Conservation (phyloP, 345 rosid species). For the Ceriops tagal region DNA sequence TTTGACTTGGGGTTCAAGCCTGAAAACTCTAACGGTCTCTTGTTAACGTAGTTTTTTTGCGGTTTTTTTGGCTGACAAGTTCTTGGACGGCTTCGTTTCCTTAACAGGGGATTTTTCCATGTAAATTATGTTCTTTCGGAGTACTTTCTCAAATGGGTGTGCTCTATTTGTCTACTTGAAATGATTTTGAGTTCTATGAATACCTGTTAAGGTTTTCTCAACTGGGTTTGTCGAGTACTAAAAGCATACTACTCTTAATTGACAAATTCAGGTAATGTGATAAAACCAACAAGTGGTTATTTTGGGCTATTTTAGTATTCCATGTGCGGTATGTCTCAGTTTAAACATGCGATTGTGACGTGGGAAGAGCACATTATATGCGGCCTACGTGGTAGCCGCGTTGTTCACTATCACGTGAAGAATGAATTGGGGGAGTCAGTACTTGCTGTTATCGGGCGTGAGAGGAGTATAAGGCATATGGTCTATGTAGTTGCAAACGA, state of each 20-base stretch:
- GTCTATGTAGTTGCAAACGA: conserved; percentile 35
- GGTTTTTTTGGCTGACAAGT: neutral
- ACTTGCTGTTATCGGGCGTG: conserved; percentile 46
- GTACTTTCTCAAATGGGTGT: neutral
- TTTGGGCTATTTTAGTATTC: too few relatives aligned
- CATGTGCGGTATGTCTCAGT: too few relatives aligned
- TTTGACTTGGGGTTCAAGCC: conserved; percentile 3
- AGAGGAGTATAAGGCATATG: conserved; percentile 59
- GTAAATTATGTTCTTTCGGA: neutral
- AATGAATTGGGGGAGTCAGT: conserved; percentile 28
- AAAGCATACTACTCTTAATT: neutral
- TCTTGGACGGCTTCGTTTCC: neutral
- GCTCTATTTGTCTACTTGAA: conserved; percentile 4
- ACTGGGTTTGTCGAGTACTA: conserved; percentile 8
- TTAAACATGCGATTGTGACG: neutral
- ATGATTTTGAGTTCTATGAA: neutral
- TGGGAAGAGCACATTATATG: conserved; percentile 51
- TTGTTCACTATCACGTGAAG: conserved; percentile 46
- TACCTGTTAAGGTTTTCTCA: conserved; percentile 9
- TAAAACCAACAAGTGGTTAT: too few relatives aligned
- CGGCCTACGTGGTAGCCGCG: conserved; percentile 39
- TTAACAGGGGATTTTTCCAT: neutral
- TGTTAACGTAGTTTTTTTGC: neutral
- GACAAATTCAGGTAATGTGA: too few relatives aligned
- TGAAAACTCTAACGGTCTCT: neutral